Base-by-base conservation (phyloP, 2,329 filamentous ascomycete species). In the Teratosphaeria zuluensis region DNA sequence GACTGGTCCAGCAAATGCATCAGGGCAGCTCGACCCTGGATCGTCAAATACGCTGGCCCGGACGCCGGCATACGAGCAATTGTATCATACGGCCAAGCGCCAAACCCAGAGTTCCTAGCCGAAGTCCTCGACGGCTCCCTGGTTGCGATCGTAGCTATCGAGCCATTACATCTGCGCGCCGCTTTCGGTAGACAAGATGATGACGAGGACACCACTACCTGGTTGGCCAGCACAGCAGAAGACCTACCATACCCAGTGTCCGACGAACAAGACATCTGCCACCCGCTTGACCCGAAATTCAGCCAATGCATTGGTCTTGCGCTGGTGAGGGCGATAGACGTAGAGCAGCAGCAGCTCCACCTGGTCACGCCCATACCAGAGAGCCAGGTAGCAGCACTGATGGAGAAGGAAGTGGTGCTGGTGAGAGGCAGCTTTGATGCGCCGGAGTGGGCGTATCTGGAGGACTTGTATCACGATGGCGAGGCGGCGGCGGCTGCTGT, bases 121-220 rank as follows among this genome's bases (percentile, higher is more conserved):
- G 84, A 88, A 48, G 78, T 85, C 0, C 81, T 92, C 51, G 85
- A 89, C 63, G 89, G 89, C 16, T 81, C 82, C n/a, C 69, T 91
- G 0, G 73, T 92, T 0, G 85, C 87, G 0, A 75, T 89, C 6
- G 82, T 90, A 0, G 78, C 81, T 32, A 74, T 89, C 7, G 82
- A 88, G 56, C 14, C 14, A 14, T 16, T 46, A 12, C 32, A 56
- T 19, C 11, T 48, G 4, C n/a, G 16, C 33, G 54, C 55, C 24
- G 58, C 52, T n/a, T 38, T 56, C 38, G 53, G 57, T 12, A 68
- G 70, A 4, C 54, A 42, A 53, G 52, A 35, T 7, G 32, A 31
- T 2, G 12, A 19, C 21, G 35, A 14, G 4, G 28, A 30, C 32
- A 19, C 14, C n/a, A 30, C 19, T 14, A 21, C 42, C 42, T 48